Conservation (phyloP, 2,329 filamentous ascomycete genomes). For the Aspergillus glaucus region DNA sequence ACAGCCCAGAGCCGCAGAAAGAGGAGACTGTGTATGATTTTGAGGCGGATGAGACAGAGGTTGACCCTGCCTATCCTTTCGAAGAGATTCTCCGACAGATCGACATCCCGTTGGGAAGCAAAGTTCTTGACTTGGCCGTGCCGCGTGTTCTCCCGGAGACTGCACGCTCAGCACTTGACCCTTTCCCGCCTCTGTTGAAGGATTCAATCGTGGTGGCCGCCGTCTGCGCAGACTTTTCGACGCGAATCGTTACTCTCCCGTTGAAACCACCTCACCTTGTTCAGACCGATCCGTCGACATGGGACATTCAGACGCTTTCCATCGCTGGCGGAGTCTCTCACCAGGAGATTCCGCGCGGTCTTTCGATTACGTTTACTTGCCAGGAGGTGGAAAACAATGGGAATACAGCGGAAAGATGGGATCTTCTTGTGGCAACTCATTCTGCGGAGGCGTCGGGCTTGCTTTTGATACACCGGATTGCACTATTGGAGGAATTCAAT, state of each 20-base stretch:
- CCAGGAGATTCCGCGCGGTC: constrained; percentile 45
- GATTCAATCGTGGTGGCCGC: constrained; percentile 49
- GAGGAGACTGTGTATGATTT: constrained; percentile 34
- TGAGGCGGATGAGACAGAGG: constrained; percentile 49
- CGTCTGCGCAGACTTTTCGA: constrained; percentile 52
- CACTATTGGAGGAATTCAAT: constrained; percentile 23
- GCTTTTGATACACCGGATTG: constrained; percentile 40
- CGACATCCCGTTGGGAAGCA: constrained; percentile 49
- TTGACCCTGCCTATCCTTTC: constrained; percentile 52
- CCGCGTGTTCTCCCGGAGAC: constrained; percentile 40
- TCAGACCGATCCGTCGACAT: constrained; percentile 27
- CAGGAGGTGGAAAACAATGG: constrained; percentile 26
- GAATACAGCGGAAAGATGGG: constrained; percentile 28
- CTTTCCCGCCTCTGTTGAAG: constrained; percentile 43
- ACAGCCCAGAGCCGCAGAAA: constrained; percentile 27
- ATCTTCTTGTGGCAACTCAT: constrained; percentile 42
- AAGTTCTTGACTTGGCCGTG: constrained; percentile 48
- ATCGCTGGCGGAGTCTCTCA: constrained; percentile 44
- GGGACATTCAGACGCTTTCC: constrained; percentile 44
- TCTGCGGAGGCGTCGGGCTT: constrained; percentile 40
- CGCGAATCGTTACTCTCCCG: constrained; percentile 50
- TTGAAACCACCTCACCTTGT: constrained; percentile 46
- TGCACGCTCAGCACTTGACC: constrained; percentile 34
- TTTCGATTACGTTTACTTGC: constrained; percentile 50
- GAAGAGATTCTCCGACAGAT: constrained; percentile 49